Base-by-base conservation (phyloP, 177 flowering plant species). In the Vitis hybrid region DNA sequence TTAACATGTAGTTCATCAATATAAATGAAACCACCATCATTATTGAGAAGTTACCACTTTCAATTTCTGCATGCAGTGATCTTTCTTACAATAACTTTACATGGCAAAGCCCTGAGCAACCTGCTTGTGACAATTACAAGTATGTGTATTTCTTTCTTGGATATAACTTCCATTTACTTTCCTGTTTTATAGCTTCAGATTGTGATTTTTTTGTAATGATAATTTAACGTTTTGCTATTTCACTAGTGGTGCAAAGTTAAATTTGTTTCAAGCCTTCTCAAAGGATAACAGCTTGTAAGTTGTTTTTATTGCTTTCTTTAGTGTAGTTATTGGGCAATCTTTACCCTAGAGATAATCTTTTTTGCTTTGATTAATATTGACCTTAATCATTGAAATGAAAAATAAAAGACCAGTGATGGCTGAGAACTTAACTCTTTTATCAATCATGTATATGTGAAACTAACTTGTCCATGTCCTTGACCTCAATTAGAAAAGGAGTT, bases 41-140 rank as follows among this genome's bases (percentile, higher is more conserved):
- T 65, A 1, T 6, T 20, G 51, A 41, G 46, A 41, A 41, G 46
- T 41, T 41, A 4, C 46, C 46, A 41, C 46, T 41, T 41, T 41
- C 46, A 41, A 41, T 41, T 41, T 35, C 35, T 74, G 21, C 59
- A 57, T 77, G 69, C 84, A 91, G 97, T 64, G 97, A 91, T 80
- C 84, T 91, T 57, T 89, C 97, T 15, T 88, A 89, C 83, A 91
- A 91, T 66, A 86, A 91, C 79, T 84, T 91, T 54, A 79, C 90
- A 55, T 78, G 74, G 83, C 86, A 72, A 78, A 78, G 73, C 65
- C 76, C 83, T 53, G 80, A 67, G 24, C 64, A 76, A 70, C 71
- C 80, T 64, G 74, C 77, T 77, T 91, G 94, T 79, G 81, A 65
- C 64, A 49, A 66, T 56, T 73, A 80, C 79, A 70, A 73, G 90